Evolutionary conservation across 108 stramenopile genomes (phyloP).

Genomic region (Hondaea fermentalgiana): DNA sequence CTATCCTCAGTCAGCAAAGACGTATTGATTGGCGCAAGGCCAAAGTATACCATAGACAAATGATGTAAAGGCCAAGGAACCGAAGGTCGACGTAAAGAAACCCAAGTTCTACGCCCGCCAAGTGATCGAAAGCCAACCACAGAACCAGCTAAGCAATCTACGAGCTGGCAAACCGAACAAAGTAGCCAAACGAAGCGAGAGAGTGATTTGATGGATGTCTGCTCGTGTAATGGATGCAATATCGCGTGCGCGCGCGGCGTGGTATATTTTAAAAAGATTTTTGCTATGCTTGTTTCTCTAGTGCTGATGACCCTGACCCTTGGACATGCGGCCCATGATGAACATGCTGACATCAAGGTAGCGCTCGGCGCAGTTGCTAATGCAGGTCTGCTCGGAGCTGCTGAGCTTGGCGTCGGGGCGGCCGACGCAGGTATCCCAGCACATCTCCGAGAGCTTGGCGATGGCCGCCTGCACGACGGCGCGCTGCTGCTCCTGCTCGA

Average conservation of each 20-base stretch:
- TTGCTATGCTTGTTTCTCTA: neutral
- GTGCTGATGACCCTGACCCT: neutral
- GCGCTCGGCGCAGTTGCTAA: constrained; percentile 11
- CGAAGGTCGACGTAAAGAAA: no score
- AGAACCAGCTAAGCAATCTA: no score
- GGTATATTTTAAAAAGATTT: no score
- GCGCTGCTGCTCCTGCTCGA: constrained; percentile 16
- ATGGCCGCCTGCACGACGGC: constrained; percentile 9
- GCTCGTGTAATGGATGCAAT: no score
- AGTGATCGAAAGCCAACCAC: no score
- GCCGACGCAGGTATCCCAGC: constrained; percentile 19
- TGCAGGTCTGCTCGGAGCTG: constrained; percentile 4
- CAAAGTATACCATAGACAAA: no score
- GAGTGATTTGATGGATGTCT: neutral
- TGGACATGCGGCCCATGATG: constrained; percentile 1
- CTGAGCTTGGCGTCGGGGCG: constrained; percentile 15
- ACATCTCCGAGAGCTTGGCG: constrained; percentile 19
- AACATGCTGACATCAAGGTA: neutral
- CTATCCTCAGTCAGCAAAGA: neutral
- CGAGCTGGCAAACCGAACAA: no score
- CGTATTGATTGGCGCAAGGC: neutral
- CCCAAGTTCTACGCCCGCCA: no score
- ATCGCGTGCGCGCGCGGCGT: no score
- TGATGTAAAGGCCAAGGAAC: no score
- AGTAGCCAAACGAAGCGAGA: neutral